phyloP scores from a whole-genome alignment of 306 rosid species.

The Cucurbita argyrosperma region DNA sequence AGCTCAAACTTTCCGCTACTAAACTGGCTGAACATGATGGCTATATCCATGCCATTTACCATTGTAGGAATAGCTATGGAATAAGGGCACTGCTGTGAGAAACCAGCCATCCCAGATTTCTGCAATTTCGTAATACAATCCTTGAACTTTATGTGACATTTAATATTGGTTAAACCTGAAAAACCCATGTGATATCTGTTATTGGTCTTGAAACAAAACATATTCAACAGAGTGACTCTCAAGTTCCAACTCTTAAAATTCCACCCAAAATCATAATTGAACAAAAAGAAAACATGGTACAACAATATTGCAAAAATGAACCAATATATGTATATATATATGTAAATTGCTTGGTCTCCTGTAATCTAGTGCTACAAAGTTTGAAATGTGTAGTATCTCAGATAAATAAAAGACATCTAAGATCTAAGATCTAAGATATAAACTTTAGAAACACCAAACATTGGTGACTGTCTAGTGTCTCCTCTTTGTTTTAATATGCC shows the following conservation, averaged over 20 bases:
- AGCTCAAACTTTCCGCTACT: slow-evolving; percentile 21
- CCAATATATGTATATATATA: too few relatives aligned
- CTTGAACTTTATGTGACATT: slow-evolving; percentile 57
- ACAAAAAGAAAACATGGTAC: not conserved
- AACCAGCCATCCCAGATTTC: slow-evolving; percentile 60
- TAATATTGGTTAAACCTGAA: slow-evolving; percentile 45
- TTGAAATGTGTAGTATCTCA: not conserved
- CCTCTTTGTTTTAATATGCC: not conserved
- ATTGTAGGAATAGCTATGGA: slow-evolving; percentile 46
- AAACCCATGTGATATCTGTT: not conserved
- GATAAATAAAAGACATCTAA: not conserved
- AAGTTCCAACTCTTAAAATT: not conserved
- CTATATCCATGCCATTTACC: slow-evolving; percentile 78
- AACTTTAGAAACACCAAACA: not conserved
- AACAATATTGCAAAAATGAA: not conserved
- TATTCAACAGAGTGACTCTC: not conserved
- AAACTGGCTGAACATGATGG: slow-evolving; percentile 58
- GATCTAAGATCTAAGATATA: not conserved
- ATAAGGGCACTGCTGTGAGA: slow-evolving; percentile 45
- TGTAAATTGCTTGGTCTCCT: not conserved
- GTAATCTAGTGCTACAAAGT: not conserved
- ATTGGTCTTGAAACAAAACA: not conserved
- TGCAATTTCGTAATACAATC: slow-evolving; percentile 39
- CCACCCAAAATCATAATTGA: not conserved
- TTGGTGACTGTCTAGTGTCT: not conserved